Evolutionary conservation across 768 basidiomycete species (phyloP), one percentile per base, ranked within the genome.

Genomic region (Suillus brevipes): DNA sequence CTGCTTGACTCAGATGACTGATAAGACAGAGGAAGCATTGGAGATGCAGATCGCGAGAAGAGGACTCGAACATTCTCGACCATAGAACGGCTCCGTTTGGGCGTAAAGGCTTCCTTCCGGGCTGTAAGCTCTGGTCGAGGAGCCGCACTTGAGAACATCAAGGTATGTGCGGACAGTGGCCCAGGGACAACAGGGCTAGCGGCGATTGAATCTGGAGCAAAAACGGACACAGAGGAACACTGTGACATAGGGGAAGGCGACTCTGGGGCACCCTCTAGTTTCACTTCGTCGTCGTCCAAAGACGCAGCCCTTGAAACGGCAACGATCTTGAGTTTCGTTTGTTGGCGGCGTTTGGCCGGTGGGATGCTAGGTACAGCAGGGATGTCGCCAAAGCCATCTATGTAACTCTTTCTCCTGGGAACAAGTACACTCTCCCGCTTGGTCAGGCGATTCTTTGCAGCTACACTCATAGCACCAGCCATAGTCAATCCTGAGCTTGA

Each of bases 361-460:
- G 38, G 40, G 9, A 45, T 23, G 40, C 25, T 28, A 31, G 63
- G 58, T 38, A 34, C 60, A 13, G 28, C 56, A 59, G 63, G 40
- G 5, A 34, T 61, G 23, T 40, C 36, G 4, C 37, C 23, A 23
- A 47, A 65, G 53, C 50, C 69, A 36, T 79, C 78, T 12, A 79
- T 72, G 36, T 84, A 79, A 65, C 86, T 85, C 73, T 79, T 85
- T 67, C 85, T 82, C 63, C 89, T 79, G 34, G 86, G 84, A 55
- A 90, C 84, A 31, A 88, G 83, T 25, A 91, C 84, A 60, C 89
- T 91, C 73, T 91, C 89, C 68, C 89, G 87, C 69, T 83, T 85
- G 8, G 83, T 85, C 63, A 91, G 78, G 37, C 85, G 83, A 66
- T 80, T 78, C 74, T 78, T 85, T 68, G 86, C 87, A 18, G 87